Evolutionary conservation across 2,329 filamentous ascomycete genomes (phyloP).

Genomic region (Xylogone sp.): DNA sequence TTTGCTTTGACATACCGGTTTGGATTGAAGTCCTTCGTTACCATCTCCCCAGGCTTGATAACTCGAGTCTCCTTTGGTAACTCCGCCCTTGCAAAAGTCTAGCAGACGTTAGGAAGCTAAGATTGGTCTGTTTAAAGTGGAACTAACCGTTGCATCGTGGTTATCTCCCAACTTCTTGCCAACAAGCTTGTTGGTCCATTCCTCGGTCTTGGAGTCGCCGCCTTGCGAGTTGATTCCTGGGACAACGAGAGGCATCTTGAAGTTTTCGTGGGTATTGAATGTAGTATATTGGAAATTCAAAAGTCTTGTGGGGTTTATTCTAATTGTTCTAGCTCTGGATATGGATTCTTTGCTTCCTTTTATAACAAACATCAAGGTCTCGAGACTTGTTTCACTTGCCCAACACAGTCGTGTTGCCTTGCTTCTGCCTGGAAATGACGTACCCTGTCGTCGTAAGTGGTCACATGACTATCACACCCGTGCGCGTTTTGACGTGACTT

Average conservation of each 20-base stretch:
- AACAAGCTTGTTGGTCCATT: conserved; percentile 59
- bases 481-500: too few relatives aligned
- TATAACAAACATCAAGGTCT: background rate
- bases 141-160: conserved; percentile 49
- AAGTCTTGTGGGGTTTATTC: background rate
- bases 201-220: conserved; percentile 39
- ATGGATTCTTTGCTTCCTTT: background rate
- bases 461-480: background rate
- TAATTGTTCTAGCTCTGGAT: background rate
- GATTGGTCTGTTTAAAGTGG: background rate
- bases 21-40: conserved; percentile 51
- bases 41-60: conserved; percentile 52
- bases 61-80: conserved; percentile 54
- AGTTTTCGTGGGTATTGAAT: conserved; percentile 9
- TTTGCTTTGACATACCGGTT: conserved; percentile 18
- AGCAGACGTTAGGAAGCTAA: conserved; percentile 5
- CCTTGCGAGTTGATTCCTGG: conserved; percentile 47
- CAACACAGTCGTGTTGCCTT: background rate
- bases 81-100: conserved; percentile 59
- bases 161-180: conserved; percentile 58
- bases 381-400: background rate
- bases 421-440: background rate
- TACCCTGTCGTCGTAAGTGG: background rate
- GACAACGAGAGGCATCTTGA: conserved; percentile 62
- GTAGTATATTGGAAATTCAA: conserved; percentile 8